Conservation (phyloP, 345 rosid genomes). For the Citrus medica region DNA sequence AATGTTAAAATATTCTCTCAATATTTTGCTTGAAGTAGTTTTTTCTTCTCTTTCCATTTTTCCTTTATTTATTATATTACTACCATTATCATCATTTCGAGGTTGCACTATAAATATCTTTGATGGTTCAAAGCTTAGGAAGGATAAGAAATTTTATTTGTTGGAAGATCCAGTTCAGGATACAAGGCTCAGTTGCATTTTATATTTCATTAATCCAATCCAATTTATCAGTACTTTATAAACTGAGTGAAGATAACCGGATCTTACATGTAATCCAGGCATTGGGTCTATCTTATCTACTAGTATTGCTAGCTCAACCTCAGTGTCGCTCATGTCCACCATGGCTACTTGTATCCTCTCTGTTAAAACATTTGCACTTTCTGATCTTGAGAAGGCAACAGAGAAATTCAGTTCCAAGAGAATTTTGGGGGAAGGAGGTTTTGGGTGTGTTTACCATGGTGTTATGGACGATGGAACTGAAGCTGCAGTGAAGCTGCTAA, state of each 20-base stretch:
- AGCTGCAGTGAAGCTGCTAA: constrained; percentile 92
- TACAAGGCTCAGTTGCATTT: neutral
- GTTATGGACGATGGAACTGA: constrained; percentile 75
- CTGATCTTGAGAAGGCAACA: constrained; percentile 88
- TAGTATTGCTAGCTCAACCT: constrained; percentile 74
- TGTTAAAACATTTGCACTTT: constrained; percentile 62
- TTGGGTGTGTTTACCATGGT: constrained; percentile 92
- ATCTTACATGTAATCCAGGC: constrained; percentile 41
- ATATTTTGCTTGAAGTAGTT: neutral
- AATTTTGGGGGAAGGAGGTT: constrained; percentile 97
- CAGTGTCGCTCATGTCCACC: constrained; percentile 66
- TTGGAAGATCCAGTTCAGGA: neutral
- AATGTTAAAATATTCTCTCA: neutral
- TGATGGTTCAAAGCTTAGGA: constrained; percentile 6
- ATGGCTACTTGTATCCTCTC: constrained; percentile 87
- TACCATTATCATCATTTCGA: neutral
- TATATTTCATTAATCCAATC: neutral
- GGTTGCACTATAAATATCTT: neutral
- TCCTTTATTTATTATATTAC: neutral
- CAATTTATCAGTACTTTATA: neutral
- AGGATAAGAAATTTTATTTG: neutral
- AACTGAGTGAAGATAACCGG: neutral
- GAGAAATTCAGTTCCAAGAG: constrained; percentile 79
- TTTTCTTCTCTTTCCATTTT: neutral
- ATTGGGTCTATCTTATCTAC: constrained; percentile 56